phyloP scores from a whole-genome alignment of 192 early-diverging fungal species.

The Endogone sp. region DNA sequence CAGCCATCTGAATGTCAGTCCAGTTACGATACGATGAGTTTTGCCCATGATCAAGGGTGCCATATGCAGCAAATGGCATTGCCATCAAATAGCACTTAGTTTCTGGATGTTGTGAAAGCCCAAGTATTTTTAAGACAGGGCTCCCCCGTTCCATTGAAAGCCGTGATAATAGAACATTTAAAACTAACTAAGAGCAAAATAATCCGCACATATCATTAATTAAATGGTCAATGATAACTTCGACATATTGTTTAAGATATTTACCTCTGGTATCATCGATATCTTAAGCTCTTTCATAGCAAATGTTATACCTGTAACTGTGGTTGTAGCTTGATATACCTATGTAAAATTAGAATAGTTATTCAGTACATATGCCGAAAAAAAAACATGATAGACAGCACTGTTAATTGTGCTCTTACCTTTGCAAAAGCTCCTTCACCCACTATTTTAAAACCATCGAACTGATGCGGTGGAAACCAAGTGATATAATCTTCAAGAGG shows the following conservation, averaged over 20 bases:
- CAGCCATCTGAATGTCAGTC: background rate
- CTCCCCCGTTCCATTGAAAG: background rate
- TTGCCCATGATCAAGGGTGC: background rate
- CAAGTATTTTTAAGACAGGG: background rate
- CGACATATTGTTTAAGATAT: background rate
- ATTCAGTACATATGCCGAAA: no score
- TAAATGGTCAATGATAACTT: background rate
- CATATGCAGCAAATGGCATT: background rate
- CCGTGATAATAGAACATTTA: background rate
- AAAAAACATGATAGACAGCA: no score
- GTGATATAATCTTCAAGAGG: background rate
- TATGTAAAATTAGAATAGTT: no score
- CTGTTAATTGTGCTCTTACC: no score
- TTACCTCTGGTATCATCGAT: background rate
- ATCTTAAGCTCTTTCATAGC: background rate
- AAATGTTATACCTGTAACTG: no score
- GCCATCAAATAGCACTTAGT: background rate
- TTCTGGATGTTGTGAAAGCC: background rate
- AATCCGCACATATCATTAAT: no score
- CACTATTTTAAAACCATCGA: background rate
- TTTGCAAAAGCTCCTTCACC: background rate
- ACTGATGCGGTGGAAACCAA: background rate
- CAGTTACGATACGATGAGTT: background rate
- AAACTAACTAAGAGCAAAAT: background rate
- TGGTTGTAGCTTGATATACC: background rate